Evolutionary conservation across 495 filamentous ascomycete genomes (phyloP), one percentile per base, ranked within the genome.

Genomic region (Aspergillus bertholletiae): DNA sequence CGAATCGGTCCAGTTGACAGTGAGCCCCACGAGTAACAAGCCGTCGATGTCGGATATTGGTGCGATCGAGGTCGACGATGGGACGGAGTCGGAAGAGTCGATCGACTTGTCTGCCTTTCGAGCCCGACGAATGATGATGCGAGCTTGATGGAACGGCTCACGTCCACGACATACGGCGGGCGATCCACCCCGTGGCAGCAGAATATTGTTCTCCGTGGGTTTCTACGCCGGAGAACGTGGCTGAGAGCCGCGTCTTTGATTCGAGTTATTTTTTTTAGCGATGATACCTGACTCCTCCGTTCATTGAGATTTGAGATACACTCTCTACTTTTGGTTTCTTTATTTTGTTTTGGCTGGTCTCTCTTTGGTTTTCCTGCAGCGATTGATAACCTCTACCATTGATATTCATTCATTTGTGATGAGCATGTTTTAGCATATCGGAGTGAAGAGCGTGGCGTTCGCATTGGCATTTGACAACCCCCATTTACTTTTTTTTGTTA

Each of bases 41-140:
- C 30, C 40, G 7, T 49, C 48, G 2, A 58, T 53, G 7, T 56
- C 60, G 2, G 54, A 24, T 37, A 35, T 40, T 24, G 68, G 61
- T 20, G 46, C 64, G 26, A 76, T 78, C 27, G 75, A 78, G 56
- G 74, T 76, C 17, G 75, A 77, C 51, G 75, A 78, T 44, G 62
- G 60, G 12, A 60, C 70, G 1, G 67, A 57, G 8, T 72, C 70
- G 15, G 66, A 66, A 15, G 72, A 77, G 40, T 70, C 70, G 1
- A 64, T 78, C 24, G 75, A 77, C 56, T 52, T 78, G 13, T 59
- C 70, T 30, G 71, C 69, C 46, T 76, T 78, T 52, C 73, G 75
- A 30, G 56, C 69, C 24, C 68, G 60, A 5, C 65, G 75, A 5
- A 41, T 52, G 7, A 41, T 52, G 50, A 53, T n/a, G n/a, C n/a